Evolutionary conservation across 1,139 yeast genomes (phyloP).

Genomic region (Suzukiozyma palmioleophila): DNA sequence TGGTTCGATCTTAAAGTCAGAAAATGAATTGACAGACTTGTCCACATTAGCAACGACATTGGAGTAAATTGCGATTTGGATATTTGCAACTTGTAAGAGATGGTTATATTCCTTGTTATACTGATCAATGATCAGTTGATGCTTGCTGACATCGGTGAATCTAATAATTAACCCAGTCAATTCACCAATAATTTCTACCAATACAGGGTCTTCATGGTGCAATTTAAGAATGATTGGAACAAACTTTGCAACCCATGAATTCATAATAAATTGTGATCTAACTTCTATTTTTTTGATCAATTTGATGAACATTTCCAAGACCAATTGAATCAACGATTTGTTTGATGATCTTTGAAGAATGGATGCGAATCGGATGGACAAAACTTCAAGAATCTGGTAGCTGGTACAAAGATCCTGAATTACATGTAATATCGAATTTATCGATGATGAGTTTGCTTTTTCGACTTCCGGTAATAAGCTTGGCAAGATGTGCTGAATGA

Average conservation of each 20-base stretch:
- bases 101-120: slow-evolving; percentile 23
- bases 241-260: slow-evolving; percentile 39
- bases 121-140: slow-evolving; percentile 34
- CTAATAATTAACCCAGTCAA: slow-evolving; percentile 34
- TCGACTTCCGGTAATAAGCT: slow-evolving; percentile 33
- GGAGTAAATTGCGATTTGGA: slow-evolving; percentile 43
- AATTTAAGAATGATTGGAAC: slow-evolving; percentile 26
- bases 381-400: slow-evolving; percentile 44
- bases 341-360: slow-evolving; percentile 34
- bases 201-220: slow-evolving; percentile 11
- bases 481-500: slow-evolving; percentile 61
- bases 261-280: slow-evolving; percentile 31
- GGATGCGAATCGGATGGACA: slow-evolving; percentile 39
- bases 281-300: slow-evolving; percentile 21
- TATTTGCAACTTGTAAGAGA: slow-evolving; percentile 30
- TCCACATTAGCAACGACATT: slow-evolving; percentile 52
- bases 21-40: slow-evolving; percentile 15
- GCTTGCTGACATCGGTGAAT: slow-evolving; percentile 33
- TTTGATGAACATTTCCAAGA: slow-evolving; percentile 21
- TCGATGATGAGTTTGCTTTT: slow-evolving; percentile 15
- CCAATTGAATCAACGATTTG: slow-evolving; percentile 13
- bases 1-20: slow-evolving; percentile 5
- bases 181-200: slow-evolving; percentile 33
- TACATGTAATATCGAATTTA: slow-evolving; percentile 40
- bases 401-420: slow-evolving; percentile 43